Evolutionary conservation across 495 filamentous ascomycete species (phyloP).

Genomic region (Xylaria venustula): DNA sequence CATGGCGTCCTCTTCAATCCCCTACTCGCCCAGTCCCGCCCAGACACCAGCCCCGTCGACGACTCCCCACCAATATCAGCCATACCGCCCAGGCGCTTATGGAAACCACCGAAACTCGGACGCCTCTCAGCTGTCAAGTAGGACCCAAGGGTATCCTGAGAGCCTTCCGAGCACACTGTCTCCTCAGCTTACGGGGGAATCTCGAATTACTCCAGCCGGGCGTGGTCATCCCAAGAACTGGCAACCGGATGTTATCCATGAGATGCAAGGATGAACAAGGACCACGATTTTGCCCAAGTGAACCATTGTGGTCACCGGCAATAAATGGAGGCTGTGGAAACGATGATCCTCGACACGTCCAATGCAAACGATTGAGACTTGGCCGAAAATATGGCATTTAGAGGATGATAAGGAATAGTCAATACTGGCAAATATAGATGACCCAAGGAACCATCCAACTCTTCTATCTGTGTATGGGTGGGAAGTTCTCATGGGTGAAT

Average conservation of each 20-base stretch:
- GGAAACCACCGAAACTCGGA: not conserved
- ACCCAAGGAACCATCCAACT: not conserved
- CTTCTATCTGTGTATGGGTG: not conserved
- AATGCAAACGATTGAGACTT: no score
- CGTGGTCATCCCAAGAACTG: not conserved
- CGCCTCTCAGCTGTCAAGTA: conserved; percentile 2
- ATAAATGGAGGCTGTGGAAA: no score
- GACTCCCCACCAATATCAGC: not conserved
- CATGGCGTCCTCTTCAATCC: not conserved
- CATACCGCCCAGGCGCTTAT: not conserved
- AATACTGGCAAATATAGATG: no score
- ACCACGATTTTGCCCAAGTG: no score
- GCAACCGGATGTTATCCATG: not conserved
- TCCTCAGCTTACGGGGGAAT: not conserved
- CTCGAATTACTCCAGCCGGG: not conserved
- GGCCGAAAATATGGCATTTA: no score
- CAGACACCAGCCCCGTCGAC: not conserved
- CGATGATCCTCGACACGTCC: no score
- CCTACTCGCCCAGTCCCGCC: not conserved
- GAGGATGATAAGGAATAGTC: no score
- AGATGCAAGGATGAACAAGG: not conserved
- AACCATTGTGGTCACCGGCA: no score
- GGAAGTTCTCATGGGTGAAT: not conserved
- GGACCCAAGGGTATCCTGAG: not conserved
- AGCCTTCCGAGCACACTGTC: not conserved